Base-by-base conservation (phyloP, 176 grass and related monocot species). In the Dactylis glomerata region DNA sequence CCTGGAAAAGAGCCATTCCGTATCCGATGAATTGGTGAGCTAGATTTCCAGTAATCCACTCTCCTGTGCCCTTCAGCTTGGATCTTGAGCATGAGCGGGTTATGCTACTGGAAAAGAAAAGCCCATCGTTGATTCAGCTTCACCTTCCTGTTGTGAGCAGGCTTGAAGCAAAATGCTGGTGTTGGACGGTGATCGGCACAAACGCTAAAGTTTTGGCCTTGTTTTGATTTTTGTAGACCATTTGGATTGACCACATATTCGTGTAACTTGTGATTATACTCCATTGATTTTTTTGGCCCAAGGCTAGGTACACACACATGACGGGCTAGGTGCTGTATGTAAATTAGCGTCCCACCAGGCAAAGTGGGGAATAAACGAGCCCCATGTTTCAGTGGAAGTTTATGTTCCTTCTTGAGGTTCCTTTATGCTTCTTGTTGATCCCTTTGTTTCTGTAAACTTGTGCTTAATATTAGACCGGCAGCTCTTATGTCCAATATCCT, bases 291-390 rank as follows among this genome's bases (percentile, higher is more conserved):
- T 42, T 71, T 83, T 59, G 83, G 68, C 68, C 47, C 56, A 80
- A 87, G 22, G 38, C 58, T 34, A 57, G 49, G 45, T 17, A 20
- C 45, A 74, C 52, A 80, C 45, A 80, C 55, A 75, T 61, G 80
- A 49, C 20, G 38, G 67, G 46, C 65, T 73, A 59, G 70, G 8
- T 74, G 26, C 45, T 74, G 71, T 51, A 50, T 83, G 80, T 90
- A 90, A 83, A 87, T 83, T 51, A 79, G 26, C 31, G 54, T 16
- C 79, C 82, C 64, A 83, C 27, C 65, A 55, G 26, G 31, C 26
- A 73, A 73, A 46, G 83, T 86, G 84, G 88, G 88, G 79, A 86
- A 78, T 78, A 86, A 82, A 86, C 64, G 54, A 86, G 78, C 72
- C 72, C 78, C 17, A 32, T 38, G 12, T 47, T 20, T 37, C 36